Conservation (phyloP, 306 rosid genomes). For the Senna siamea region DNA sequence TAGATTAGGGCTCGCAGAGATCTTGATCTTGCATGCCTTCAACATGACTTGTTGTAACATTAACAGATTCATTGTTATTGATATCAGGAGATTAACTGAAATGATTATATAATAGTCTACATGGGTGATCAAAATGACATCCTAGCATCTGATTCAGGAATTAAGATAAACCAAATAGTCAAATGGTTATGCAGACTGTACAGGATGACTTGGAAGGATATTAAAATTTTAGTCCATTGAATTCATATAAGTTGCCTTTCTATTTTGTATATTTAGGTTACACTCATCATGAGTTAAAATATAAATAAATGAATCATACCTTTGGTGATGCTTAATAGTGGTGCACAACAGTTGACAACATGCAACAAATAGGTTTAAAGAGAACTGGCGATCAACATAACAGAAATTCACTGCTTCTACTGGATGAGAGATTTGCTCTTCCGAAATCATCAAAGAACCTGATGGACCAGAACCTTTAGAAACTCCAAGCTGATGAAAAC, state of each 20-base stretch:
- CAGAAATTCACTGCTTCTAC: conserved; percentile 43
- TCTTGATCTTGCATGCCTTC: background rate
- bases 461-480: conserved; percentile 50
- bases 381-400: conserved; percentile 60
- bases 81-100: background rate
- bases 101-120: background rate
- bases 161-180: background rate
- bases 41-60: background rate
- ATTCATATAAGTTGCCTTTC: background rate
- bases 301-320: conserved; percentile 52
- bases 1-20: background rate
- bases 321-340: conserved; percentile 71
- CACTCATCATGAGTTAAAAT: conserved; percentile 26
- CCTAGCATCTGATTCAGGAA: background rate
- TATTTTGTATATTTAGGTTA: conserved; percentile 20
- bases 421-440: conserved; percentile 47
- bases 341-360: conserved; percentile 80
- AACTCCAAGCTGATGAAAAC: conserved; percentile 58
- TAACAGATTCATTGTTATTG: background rate
- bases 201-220: background rate
- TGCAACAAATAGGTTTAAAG: conserved; percentile 67
- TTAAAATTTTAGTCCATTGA: background rate
- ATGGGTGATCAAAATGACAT: too few species aligned
- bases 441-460: conserved; percentile 38
- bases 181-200: background rate